Conservation (phyloP, 2,329 filamentous ascomycete species). For the Colletotrichum coccodes region DNA sequence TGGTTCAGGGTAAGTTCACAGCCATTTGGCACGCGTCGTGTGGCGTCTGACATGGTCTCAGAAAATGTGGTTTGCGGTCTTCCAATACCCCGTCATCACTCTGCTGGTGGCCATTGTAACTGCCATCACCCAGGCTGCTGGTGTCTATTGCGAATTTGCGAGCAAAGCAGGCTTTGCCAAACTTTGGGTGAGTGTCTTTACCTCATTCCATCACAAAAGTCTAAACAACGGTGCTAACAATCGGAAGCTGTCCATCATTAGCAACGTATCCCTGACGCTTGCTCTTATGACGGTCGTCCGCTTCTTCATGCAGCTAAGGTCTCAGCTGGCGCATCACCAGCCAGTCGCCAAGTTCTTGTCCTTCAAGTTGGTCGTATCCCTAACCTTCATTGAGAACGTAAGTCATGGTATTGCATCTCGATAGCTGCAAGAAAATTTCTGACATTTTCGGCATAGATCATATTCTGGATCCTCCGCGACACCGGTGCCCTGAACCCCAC, state of each 20-base stretch:
- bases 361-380: conserved; percentile 40
- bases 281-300: conserved; percentile 39
- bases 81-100: conserved; percentile 51
- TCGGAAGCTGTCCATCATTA: conserved; percentile 38
- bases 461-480: conserved; percentile 39
- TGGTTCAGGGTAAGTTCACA: conserved; percentile 43
- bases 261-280: conserved; percentile 36
- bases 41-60: conserved; percentile 17
- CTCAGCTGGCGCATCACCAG: conserved; percentile 36
- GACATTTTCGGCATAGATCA: conserved; percentile 25
- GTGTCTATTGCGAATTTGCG: conserved; percentile 43
- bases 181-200: conserved; percentile 37
- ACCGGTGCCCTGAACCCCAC: conserved; percentile 34
- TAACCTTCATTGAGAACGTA: conserved; percentile 34
- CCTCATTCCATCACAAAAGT: neutral
- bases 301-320: conserved; percentile 31
- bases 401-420: neutral
- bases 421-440: neutral
- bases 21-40: accelerated
- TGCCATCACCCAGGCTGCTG: conserved; percentile 41
- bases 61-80: conserved; percentile 47
- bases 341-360: conserved; percentile 39
- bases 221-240: neutral
- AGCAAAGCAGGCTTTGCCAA: conserved; percentile 42
- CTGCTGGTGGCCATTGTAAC: conserved; percentile 53